A percentile compares a stretch with the other conserved stretches of the same genome.
These are phyloP conservation scores for Ophiostoma sp. DNA, from an alignment of 2,329 filamentous ascomycete genomes.

Conservation along the genomic window DNA sequence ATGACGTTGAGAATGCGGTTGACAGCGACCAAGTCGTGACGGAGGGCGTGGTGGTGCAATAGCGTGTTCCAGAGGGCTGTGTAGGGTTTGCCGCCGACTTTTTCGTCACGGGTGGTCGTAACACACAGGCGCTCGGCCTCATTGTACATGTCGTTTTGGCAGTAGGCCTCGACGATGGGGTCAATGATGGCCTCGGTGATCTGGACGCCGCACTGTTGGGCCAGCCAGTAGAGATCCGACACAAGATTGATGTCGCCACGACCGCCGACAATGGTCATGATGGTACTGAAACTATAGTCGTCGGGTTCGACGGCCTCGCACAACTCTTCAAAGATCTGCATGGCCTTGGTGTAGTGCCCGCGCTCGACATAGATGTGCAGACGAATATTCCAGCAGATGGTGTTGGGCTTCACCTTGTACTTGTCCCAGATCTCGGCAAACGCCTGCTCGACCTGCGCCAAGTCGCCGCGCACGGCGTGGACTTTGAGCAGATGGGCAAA, in stretches of 20 bases:
- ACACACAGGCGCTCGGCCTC: slow-evolving; percentile 62
- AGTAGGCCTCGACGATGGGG: slow-evolving; percentile 67
- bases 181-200: slow-evolving; percentile 61
- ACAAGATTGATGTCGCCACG: slow-evolving; percentile 73
- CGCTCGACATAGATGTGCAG: slow-evolving; percentile 69
- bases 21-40: slow-evolving; percentile 53
- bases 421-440: slow-evolving; percentile 62
- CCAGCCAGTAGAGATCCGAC: slow-evolving; percentile 63
- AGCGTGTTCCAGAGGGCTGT: slow-evolving; percentile 78
- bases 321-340: slow-evolving; percentile 64
- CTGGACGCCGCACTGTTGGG: slow-evolving; percentile 49
- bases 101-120: slow-evolving; percentile 51
- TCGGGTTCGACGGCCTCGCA: slow-evolving; percentile 55
- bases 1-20: slow-evolving; percentile 52
- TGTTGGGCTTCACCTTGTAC: slow-evolving; percentile 58
- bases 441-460: slow-evolving; percentile 56
- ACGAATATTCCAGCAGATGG: slow-evolving; percentile 72
- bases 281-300: slow-evolving; percentile 64
- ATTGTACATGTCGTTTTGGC: slow-evolving; percentile 53
- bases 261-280: slow-evolving; percentile 70
- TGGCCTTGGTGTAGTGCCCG: slow-evolving; percentile 65
- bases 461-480: slow-evolving; percentile 68
- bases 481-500: slow-evolving; percentile 67
- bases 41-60: slow-evolving; percentile 66
- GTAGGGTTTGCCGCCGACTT: slow-evolving; percentile 45